Percentiles rank a stretch among this genome's conserved stretches.
These are phyloP conservation scores for Nannochloris sp. DNA, from an alignment of 139 green algal species.

Conservation along the genomic window DNA sequence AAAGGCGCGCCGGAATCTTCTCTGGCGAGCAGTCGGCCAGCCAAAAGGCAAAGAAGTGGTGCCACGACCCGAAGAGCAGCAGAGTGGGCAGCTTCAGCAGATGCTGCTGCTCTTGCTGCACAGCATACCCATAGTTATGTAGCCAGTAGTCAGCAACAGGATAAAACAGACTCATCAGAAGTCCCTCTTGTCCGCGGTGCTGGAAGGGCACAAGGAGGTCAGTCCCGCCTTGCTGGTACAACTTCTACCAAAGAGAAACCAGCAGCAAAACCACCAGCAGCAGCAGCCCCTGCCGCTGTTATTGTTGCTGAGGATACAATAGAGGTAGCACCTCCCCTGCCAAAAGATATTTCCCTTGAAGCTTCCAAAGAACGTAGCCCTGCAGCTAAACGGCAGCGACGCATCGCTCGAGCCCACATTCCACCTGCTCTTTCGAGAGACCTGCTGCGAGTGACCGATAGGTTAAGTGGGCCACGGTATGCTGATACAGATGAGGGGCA, in stretches of 20 bases:
- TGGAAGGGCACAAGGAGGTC: no score
- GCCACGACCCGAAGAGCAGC: background rate
- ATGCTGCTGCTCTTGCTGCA: background rate
- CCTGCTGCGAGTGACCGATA: background rate
- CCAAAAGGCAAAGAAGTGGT: background rate
- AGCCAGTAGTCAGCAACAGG: background rate
- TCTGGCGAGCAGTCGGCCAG: background rate
- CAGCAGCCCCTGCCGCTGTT: background rate
- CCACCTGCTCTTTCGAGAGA: background rate
- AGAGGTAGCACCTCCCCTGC: background rate
- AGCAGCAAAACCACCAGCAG: background rate
- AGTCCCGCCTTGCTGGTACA: background rate
- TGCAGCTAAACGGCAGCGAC: conserved; percentile 2
- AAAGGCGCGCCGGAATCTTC: no score
- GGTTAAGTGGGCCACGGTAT: background rate
- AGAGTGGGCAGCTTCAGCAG: background rate
- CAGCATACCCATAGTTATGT: background rate
- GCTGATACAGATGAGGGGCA: conserved; percentile 63
- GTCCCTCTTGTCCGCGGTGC: no score
- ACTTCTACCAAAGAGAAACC: background rate
- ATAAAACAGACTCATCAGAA: conserved; percentile 1
- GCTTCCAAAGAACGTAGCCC: background rate
- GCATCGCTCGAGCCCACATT: background rate
- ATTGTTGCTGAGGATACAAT: background rate
- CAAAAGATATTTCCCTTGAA: background rate